Conservation (phyloP, 768 basidiomycete species). For the Lentinula aciculospora region DNA sequence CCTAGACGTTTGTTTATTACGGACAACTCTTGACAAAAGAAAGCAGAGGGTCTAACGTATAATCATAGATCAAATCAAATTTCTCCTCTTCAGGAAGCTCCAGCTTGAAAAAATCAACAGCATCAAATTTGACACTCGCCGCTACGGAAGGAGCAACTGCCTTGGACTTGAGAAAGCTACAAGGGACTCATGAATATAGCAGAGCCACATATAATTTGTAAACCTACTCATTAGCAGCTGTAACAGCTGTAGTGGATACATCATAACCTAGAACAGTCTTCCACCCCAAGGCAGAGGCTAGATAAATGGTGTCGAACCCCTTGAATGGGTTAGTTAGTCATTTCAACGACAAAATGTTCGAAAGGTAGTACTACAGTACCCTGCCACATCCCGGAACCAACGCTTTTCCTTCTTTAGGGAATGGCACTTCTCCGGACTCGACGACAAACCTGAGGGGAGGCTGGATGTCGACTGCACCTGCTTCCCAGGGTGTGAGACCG, state of each 20-base stretch:
- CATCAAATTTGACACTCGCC: conserved; percentile 33
- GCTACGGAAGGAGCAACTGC: conserved; percentile 12
- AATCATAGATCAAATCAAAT: conserved; percentile 61
- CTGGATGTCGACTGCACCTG: conserved; percentile 34
- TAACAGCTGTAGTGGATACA: conserved; percentile 48
- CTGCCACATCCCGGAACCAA: conserved; percentile 58
- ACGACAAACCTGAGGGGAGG: conserved; percentile 50
- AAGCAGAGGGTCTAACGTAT: conserved; percentile 36
- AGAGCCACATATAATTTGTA: not conserved
- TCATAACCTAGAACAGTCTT: conserved; percentile 49
- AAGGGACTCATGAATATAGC: not conserved
- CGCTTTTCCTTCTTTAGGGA: conserved; percentile 37
- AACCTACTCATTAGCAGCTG: conserved; percentile 36
- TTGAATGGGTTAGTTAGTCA: conserved; percentile 15
- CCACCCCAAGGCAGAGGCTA: conserved; percentile 39
- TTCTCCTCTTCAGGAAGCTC: conserved; percentile 24
- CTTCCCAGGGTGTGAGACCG: conserved; percentile 59
- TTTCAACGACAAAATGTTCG: too few relatives aligned
- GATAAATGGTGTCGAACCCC: conserved; percentile 57
- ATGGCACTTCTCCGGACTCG: conserved; percentile 34
- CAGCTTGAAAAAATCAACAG: conserved; percentile 51
- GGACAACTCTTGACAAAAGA: not conserved
- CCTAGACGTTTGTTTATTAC: conserved; percentile 20
- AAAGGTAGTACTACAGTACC: conserved; percentile 13
- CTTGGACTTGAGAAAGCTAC: not conserved